Percentiles rank a stretch among this genome's conserved stretches.
Conservation (phyloP, 768 basidiomycete species). For the Naganishia antarctica region DNA sequence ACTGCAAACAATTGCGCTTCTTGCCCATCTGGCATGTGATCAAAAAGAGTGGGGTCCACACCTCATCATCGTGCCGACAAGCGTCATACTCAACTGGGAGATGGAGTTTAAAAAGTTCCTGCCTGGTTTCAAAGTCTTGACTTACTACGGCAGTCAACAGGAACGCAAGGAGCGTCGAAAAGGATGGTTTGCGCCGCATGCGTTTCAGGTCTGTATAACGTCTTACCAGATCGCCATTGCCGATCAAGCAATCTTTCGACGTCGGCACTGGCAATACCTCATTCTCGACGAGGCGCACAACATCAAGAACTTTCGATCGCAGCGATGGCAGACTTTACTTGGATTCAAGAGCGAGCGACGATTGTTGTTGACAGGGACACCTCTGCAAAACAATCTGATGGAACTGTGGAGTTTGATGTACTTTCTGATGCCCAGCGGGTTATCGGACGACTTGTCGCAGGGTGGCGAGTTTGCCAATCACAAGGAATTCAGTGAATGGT, state of each 20-base stretch:
- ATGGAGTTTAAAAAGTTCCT: constrained; percentile 53
- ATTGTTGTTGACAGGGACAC: constrained; percentile 48
- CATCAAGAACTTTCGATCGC: constrained; percentile 94
- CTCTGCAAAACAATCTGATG: constrained; percentile 51
- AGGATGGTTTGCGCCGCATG: constrained; percentile 82
- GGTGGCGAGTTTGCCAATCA: constrained; percentile 71
- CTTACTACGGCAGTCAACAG: constrained; percentile 60
- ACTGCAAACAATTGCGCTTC: constrained; percentile 50
- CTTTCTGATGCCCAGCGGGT: constrained; percentile 50
- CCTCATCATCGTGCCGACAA: constrained; percentile 51
- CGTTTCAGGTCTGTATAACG: constrained; percentile 91
- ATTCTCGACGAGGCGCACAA: constrained; percentile 94
- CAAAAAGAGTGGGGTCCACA: constrained; percentile 51
- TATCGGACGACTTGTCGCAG: constrained; percentile 41
- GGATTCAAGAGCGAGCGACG: constrained; percentile 61
- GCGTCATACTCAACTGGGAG: constrained; percentile 52
- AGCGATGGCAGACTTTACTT: constrained; percentile 84
- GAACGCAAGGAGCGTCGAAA: constrained; percentile 82
- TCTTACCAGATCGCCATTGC: constrained; percentile 88
- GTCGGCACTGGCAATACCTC: constrained; percentile 93
- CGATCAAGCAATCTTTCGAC: constrained; percentile 84
- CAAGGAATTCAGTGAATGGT: constrained; percentile 93
- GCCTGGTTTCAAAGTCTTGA: constrained; percentile 50
- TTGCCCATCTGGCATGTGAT: constrained; percentile 51
- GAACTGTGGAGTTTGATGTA: constrained; percentile 53